Evolutionary conservation across 805 yeast genomes (phyloP), one percentile per base, ranked within the genome.

Genomic region (Yamadazyma insecticola): DNA sequence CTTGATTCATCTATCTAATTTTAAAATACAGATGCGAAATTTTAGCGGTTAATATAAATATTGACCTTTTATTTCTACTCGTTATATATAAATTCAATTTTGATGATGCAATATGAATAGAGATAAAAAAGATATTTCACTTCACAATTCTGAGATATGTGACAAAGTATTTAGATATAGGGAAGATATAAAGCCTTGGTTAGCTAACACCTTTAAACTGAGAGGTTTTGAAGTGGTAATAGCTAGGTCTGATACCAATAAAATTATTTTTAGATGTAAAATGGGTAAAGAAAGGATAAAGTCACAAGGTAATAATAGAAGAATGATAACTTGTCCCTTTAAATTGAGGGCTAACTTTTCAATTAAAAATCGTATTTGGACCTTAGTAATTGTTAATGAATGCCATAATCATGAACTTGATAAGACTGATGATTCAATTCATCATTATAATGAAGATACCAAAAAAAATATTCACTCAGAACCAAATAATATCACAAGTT

Each of bases 291-390:
- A 30, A 18, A 31, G 51, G 45, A 33, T 40, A 20, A 31, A 38
- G 11, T 25, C 32, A 13, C 39, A 37, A 29, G 36, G 50, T 17
- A 36, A 45, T 28, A 27, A 41, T 30, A 42, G 55, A 29, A 38
- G 51, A 28, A 49, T 40, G 21, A 57, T 58, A 10, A 61, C 65
- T 14, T 79, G 86, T 46, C 85, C 85, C 2, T 79, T 79, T 46
- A 62, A 81, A 48, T 67, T 79, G 25, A 53, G 87, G 33, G 85
- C 85, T 2, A 77, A 79, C 41, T 76, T 59, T 44, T 71, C 79
- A 1, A 41, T 72, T 8, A 57, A 76, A 38, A 61, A 71, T 21
- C 57, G 64, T 36, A 55, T 60, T 33, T 79, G 87, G 87, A 60
- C 74, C 11, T 58, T 79, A 19, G 81, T 74, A 13, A 73, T 79